phyloP scores from a whole-genome alignment of 768 basidiomycete species.

The Amanita molliuscula region DNA sequence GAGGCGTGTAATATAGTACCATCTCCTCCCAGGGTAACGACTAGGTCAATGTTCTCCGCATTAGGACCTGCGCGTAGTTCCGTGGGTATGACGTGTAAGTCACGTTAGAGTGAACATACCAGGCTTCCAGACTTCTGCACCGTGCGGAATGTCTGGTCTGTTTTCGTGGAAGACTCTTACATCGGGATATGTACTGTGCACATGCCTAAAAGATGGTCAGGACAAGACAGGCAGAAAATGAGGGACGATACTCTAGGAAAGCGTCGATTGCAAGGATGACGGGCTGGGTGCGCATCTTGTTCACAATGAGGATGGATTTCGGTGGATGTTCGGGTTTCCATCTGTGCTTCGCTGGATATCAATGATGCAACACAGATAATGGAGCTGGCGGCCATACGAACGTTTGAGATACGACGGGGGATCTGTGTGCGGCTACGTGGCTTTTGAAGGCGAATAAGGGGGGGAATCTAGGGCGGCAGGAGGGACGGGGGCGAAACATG shows the following conservation, averaged over 20 bases:
- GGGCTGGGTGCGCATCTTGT: slow-evolving; percentile 70
- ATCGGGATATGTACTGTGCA: slow-evolving; percentile 44
- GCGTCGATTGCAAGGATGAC: slow-evolving; percentile 70
- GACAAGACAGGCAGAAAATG: slow-evolving; percentile 5
- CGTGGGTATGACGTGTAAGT: not conserved
- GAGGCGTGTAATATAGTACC: slow-evolving; percentile 93
- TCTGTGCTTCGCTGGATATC: slow-evolving; percentile 26
- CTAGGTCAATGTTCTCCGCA: slow-evolving; percentile 66
- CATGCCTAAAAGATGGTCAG: slow-evolving; percentile 32
- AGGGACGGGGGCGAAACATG: slow-evolving; percentile 3
- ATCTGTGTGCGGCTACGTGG: slow-evolving; percentile 8
- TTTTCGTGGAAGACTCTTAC: slow-evolving; percentile 61
- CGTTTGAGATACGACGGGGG: slow-evolving; percentile 17
- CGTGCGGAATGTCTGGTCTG: slow-evolving; percentile 52
- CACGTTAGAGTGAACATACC: slow-evolving; percentile 24
- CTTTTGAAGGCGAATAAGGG: not conserved
- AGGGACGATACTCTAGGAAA: slow-evolving; percentile 42
- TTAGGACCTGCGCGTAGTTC: slow-evolving; percentile 24
- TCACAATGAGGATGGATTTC: slow-evolving; percentile 64
- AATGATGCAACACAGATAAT: slow-evolving; percentile 10
- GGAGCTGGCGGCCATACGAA: slow-evolving; percentile 13
- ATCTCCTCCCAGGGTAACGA: slow-evolving; percentile 89
- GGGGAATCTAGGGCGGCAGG: not conserved
- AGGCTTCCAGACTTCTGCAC: slow-evolving; percentile 56
- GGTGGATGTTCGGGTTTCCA: slow-evolving; percentile 27